These are phyloP conservation scores for Candida qinlingensis DNA, from an alignment of 805 yeast genomes.

Conservation along the genomic window DNA sequence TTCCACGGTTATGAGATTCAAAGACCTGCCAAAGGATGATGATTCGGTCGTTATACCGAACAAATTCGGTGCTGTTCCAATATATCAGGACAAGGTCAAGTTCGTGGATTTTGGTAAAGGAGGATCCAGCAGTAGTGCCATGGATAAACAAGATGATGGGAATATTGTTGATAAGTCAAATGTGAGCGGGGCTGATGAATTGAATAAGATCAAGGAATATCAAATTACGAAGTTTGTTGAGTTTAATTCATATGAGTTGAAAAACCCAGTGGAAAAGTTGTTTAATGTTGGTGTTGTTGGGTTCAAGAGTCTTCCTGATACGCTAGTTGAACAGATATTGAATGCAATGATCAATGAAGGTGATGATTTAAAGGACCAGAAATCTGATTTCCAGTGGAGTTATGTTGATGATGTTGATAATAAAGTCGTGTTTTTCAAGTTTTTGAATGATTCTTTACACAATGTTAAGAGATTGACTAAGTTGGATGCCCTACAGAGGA, in stretches of 20 bases:
- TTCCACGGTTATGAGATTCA: neutral
- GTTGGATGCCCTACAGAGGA: neutral
- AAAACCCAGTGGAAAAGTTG: constrained; percentile 32
- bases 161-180: constrained; percentile 2
- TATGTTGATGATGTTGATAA: constrained; percentile 31
- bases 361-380: neutral
- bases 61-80: constrained; percentile 18
- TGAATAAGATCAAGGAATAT: constrained; percentile 5
- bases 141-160: neutral
- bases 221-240: constrained; percentile 14
- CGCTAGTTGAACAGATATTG: constrained; percentile 31
- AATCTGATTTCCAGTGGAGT: constrained; percentile 30
- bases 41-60: constrained; percentile 10
- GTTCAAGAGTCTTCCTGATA: constrained; percentile 29
- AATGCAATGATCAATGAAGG: constrained; percentile 13
- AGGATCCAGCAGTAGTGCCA: neutral
- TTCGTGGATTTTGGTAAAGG: constrained; percentile 3
- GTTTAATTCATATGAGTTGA: constrained; percentile 28
- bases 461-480: constrained; percentile 1
- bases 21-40: neutral
- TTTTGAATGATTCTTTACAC: constrained; percentile 11
- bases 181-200: neutral
- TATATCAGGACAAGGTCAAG: constrained; percentile 10
- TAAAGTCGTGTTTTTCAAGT: constrained; percentile 30
- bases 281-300: constrained; percentile 29